Base-by-base conservation (phyloP, 129 eudicot genomes). In the Kitagawia praeruptora region DNA sequence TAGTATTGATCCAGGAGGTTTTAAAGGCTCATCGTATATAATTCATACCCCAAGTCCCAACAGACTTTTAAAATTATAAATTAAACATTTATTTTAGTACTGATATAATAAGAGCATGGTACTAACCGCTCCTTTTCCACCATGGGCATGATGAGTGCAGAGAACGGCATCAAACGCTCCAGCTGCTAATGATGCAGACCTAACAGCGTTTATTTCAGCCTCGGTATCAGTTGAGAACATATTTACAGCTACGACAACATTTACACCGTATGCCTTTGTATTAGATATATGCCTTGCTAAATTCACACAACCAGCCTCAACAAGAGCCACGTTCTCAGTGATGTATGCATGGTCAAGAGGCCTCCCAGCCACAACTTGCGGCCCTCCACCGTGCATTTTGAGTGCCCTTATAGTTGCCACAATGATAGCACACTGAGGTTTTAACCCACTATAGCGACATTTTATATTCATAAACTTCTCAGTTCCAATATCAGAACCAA, bases 101-200 rank as follows among this genome's bases (percentile, higher is more conserved):
- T 45, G 47, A 8, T 41, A 27, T 48, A 45, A 80, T 25, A 73
- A 13, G 56, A 56, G 2, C 4, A 25, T 48, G 18, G 42, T 53
- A 92, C 95, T 92, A 75, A 96, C 98, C 93, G 97, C 99, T 88
- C 99, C 99, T 90, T 92, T 96, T 80, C 99, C 99, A 84, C 98
- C 99, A 81, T 96, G 98, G 34, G 99, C 99, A 77, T 90, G 96
- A 83, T 96, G 99, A 81, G 89, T 83, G 75, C 99, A 96, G 76
- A 96, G 85, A 27, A 96, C 98, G 6, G 99, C 94, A 83, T 90
- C 99, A 87, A 87, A 96, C 21, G 99, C 99, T 75, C 99, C 97
- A 0, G 97, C 99, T 31, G 87, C 85, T 48, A 92, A 76, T 6
- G 99, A 91, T 56, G 95, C 93, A 44, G 63, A 80, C 84, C 86